Base-by-base conservation (phyloP, 108 stramenopile genomes). In the Cyclotella distinguenda region DNA sequence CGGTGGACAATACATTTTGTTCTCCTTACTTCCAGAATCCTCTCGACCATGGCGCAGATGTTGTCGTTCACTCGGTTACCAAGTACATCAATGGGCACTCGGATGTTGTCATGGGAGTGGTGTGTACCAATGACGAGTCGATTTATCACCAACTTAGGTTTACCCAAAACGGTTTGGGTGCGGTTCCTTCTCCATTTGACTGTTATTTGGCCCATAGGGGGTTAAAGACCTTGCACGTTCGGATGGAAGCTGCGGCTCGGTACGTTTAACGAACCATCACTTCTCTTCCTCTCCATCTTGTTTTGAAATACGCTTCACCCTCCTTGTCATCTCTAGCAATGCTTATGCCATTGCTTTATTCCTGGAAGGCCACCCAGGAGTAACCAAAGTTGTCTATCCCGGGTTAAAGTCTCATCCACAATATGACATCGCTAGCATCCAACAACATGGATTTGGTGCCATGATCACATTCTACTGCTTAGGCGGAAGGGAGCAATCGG, bases 1-100 rank as follows among this genome's bases (percentile, higher is more conserved):
- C 78, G 23, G 97, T 97, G 6, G 98, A 99, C 79, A 94, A 87
- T 80, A 97, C 97, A 6, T 97, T 97, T 63, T 86, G 92, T 59
- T 81, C 83, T 27, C 96, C 97, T 16, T 93, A 90, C 70, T 86
- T 94, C 68, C 96, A 96, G 68, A 82, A 80, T 38, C 95, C 96
- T 15, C 54, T 96, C n/a, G 73, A 79, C 9, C 82, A 78, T 34
- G 93, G 93, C 39, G 84, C 82, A 26, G 93, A 94, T 75, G 62
- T 94, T 39, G 68, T 81, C 23, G 79, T 94, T 22, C 91, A 92
- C 55, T 86, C 84, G 38, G 64, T 89, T 13, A 92, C 91, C 28
- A 92, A 92, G 71, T 92, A 88, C 61, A 88, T 86, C 65, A 87
- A 87, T 42, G 91, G 91, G n/a, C 91, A 86, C 75, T 86, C 82